Base-by-base conservation (phyloP, 2,329 filamentous ascomycete genomes). In the Alternaria gaisen region DNA sequence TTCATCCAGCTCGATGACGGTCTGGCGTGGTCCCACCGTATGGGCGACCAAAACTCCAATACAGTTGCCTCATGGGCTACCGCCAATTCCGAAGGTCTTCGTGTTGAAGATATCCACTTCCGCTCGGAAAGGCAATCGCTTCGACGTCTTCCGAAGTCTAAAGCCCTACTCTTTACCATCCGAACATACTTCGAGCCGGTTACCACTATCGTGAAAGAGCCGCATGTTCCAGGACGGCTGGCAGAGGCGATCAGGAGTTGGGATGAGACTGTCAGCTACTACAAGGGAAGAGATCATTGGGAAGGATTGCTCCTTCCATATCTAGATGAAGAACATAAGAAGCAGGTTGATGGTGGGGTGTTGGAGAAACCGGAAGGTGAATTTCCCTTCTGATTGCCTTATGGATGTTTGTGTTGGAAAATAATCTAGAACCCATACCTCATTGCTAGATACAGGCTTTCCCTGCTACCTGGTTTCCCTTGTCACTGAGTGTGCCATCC, bases 1-100 rank as follows among this genome's bases (percentile, higher is more conserved):
- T 54, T 54, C 20, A 54, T 54, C 16, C 52, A 54, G 36, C 4
- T 54, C 2, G 52, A 54, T 30, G 52, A 54, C n/a, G 52, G 41
- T 24, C 41, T 54, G 10, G 52, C 52, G 4, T 54, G 52, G 52
- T 54, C 41, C 2, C 41, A 54, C 30, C 52, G 52, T 20, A 54
- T 54, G 41, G 41, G 52, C 20, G 52, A 54, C 9, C 52, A 54
- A 18, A 54, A 46, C 30, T 54, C 41, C 5, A 36, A 46, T 20
- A 36, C 41, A 1, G 41, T 54, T 16, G 52, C 52, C 22, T 54
- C 52, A 4, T 54, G 52, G 52, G 52, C 52, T 6, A 54, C 52
- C 14, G 41, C 52, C 6, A 46, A 54, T 30, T 46, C 52, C 5
- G 7, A 46, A 34, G 52, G 41, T 36, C 52, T 54, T 16, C 41